Percentiles rank a stretch among this genome's conserved stretches.
Conservation (phyloP, 176 grass and related monocot genomes). For the Juncus effusus region DNA sequence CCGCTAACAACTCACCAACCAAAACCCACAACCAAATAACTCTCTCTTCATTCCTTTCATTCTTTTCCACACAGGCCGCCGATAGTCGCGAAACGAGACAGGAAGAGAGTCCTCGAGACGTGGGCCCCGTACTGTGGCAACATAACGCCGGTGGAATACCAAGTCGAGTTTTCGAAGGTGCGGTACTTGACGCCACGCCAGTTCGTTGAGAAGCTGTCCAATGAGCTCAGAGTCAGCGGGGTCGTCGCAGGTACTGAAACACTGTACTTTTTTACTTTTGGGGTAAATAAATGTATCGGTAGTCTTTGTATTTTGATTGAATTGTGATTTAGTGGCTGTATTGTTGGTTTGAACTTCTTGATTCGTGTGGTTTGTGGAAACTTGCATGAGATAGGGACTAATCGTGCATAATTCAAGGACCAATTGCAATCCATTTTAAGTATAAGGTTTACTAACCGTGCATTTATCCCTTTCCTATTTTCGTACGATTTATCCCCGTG, state of each 20-base stretch:
- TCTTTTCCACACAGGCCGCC: slow-evolving; percentile 49
- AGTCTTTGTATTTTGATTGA: too few species aligned
- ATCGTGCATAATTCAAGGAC: too few species aligned
- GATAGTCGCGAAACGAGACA: slow-evolving; percentile 74
- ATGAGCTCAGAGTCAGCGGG: slow-evolving; percentile 88
- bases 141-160: slow-evolving; percentile 34
- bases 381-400: too few species aligned
- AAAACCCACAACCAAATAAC: background rate
- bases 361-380: too few species aligned
- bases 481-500: too few species aligned
- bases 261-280: slow-evolving; percentile 25
- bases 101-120: slow-evolving; percentile 77
- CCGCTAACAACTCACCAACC: too few species aligned
- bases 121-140: slow-evolving; percentile 60
- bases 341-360: too few species aligned
- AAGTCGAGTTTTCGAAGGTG: slow-evolving; percentile 46
- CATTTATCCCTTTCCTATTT: too few species aligned
- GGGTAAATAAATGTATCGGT: background rate
- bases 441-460: too few species aligned
- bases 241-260: slow-evolving; percentile 74
- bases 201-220: slow-evolving; percentile 92
- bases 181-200: slow-evolving; percentile 79
- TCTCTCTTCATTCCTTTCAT: background rate
- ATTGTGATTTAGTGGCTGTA: too few species aligned
- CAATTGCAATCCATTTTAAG: too few species aligned